Evolutionary conservation across 768 basidiomycete genomes (phyloP).

Genomic region (Podaxis pistillaris): DNA sequence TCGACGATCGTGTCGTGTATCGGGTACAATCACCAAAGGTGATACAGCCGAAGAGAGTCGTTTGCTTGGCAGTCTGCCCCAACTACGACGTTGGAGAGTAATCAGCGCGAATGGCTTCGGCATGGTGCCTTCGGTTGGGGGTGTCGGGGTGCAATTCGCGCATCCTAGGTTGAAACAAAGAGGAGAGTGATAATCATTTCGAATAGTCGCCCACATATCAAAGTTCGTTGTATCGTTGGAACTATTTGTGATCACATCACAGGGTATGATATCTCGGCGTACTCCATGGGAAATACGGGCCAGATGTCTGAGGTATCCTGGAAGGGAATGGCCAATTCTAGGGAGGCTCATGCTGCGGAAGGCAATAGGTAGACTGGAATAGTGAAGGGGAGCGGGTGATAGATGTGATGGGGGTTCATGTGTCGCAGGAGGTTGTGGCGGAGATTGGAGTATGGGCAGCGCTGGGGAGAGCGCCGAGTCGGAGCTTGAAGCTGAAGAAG

Average conservation of each 20-base stretch:
- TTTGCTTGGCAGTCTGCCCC: not conserved
- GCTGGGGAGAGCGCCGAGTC: not conserved
- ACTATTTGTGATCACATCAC: not conserved
- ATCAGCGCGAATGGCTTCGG: not conserved
- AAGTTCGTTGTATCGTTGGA: not conserved
- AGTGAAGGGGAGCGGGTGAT: not conserved
- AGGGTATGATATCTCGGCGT: not conserved
- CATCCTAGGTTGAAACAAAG: constrained; percentile 4
- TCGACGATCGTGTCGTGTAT: not conserved
- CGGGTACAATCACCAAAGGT: not conserved
- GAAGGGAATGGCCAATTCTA: not conserved
- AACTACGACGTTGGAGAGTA: not conserved
- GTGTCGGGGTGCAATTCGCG: not conserved
- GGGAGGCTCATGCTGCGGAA: not conserved
- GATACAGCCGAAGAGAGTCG: not conserved
- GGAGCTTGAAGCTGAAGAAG: constrained; percentile 14
- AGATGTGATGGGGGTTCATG: not conserved
- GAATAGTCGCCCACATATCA: not conserved
- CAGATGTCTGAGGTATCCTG: not conserved
- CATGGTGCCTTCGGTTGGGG: not conserved
- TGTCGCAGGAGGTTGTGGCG: not conserved
- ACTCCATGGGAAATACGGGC: not conserved
- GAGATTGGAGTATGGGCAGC: not conserved
- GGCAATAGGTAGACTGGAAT: not conserved
- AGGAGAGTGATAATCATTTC: constrained; percentile 6